A percentile compares a stretch with the other conserved stretches of the same genome.
phyloP scores from a whole-genome alignment of 495 filamentous ascomycete genomes.

The Xylaria intraflava region DNA sequence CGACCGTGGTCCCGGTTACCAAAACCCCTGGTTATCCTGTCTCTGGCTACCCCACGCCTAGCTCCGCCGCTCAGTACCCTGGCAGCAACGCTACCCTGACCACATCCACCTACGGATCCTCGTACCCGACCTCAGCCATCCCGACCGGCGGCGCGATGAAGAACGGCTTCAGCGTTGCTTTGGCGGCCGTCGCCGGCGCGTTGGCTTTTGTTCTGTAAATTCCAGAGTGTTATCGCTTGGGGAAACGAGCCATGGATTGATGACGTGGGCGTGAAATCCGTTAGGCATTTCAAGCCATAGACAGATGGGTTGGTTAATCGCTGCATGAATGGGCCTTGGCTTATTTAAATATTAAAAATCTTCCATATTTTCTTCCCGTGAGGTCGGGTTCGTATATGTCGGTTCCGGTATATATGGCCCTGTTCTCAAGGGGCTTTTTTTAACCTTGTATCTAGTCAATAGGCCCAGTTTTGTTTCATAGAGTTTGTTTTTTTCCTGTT shows the following conservation, averaged over 20 bases:
- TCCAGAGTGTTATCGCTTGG: not conserved
- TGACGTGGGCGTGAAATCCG: not conserved
- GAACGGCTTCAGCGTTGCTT: constrained; percentile 24
- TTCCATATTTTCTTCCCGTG: not conserved
- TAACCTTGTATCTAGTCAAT: constrained; percentile 6
- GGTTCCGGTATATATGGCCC: constrained; percentile 3
- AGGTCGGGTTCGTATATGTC: constrained; percentile 1
- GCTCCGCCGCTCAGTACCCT: constrained; percentile 3
- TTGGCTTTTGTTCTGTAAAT: constrained; percentile 25
- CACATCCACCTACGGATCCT: not conserved
- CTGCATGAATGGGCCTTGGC: not conserved
- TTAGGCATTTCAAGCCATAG: not conserved
- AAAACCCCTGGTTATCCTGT: constrained; percentile 1
- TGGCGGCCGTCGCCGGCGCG: constrained; percentile 25
- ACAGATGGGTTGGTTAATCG: not conserved
- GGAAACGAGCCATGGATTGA: not conserved
- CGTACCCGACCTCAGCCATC: not conserved
- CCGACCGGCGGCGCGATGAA: constrained; percentile 18
- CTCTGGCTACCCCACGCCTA: not conserved
- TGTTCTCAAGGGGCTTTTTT: not conserved
- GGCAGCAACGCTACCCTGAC: constrained; percentile 10
- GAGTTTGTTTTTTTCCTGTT: not conserved
- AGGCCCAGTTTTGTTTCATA: constrained; percentile 2
- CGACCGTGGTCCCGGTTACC: constrained; percentile 15
- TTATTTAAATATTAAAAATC: not conserved